phyloP scores from a whole-genome alignment of 768 basidiomycete genomes.

The Porpolomopsis calyptriformis region DNA sequence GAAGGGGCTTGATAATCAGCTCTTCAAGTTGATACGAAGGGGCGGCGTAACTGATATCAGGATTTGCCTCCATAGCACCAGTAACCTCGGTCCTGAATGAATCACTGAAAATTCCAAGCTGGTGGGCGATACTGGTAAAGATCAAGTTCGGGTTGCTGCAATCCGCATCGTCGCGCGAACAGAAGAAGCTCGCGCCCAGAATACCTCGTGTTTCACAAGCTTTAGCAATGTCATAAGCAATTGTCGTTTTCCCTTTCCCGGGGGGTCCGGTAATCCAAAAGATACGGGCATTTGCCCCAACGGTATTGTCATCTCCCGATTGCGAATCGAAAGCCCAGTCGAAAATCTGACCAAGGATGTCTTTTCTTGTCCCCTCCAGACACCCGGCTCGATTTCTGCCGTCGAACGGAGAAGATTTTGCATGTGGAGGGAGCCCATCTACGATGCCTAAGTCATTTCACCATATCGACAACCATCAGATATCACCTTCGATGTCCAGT shows the following conservation, averaged over 20 bases:
- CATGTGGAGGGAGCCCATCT: neutral
- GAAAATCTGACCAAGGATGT: neutral
- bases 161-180: constrained; percentile 18
- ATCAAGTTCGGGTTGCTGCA: constrained; percentile 16
- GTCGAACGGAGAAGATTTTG: neutral
- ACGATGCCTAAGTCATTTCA: too few relatives aligned
- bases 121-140: constrained; percentile 22
- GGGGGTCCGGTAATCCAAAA: constrained; percentile 16
- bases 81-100: constrained; percentile 3
- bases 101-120: constrained; percentile 13
- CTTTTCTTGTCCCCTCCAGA: neutral
- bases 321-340: neutral
- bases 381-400: neutral
- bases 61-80: constrained; percentile 8
- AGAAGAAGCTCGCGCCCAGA: constrained; percentile 26
- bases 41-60: constrained; percentile 10
- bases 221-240: constrained; percentile 18
- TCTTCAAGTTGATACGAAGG: constrained; percentile 1
- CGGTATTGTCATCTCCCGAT: too few relatives aligned
- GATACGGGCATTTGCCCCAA: neutral
- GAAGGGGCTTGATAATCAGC: constrained; percentile 12
- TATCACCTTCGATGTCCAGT: too few relatives aligned
- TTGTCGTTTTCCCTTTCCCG: constrained; percentile 18
- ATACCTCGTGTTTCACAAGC: constrained; percentile 7
- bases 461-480: too few relatives aligned